Conservation (phyloP, 257 asterid genomes). For the Solanum pinnatisectum region DNA sequence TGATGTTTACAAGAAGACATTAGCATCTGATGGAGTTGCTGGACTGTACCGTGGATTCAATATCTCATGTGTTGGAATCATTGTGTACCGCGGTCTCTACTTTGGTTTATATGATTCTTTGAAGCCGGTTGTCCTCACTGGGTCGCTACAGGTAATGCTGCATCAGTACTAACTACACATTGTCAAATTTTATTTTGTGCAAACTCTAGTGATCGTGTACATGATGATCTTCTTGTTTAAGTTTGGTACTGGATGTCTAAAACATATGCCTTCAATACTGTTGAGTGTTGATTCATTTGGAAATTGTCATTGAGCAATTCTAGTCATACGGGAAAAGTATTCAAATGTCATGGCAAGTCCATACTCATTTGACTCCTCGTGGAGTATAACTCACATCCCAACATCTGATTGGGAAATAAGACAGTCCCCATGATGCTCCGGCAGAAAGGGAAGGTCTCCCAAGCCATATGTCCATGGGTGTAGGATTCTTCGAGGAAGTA, state of each 20-base stretch:
- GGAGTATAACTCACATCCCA: background rate
- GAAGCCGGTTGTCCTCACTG: constrained; percentile 34
- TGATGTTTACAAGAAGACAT: constrained; percentile 34
- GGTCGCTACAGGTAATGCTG: constrained; percentile 18
- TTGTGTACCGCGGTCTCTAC: constrained; percentile 42
- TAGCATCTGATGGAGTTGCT: constrained; percentile 31
- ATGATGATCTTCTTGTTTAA: background rate
- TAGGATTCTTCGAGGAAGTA: background rate
- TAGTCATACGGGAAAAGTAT: background rate
- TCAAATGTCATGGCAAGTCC: background rate
- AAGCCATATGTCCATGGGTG: background rate
- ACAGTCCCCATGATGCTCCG: background rate
- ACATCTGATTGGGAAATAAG: background rate
- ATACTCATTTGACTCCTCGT: background rate
- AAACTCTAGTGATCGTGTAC: background rate
- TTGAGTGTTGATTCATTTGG: background rate
- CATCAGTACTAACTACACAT: background rate
- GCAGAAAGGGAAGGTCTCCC: background rate
- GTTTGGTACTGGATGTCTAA: background rate
- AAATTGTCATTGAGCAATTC: background rate
- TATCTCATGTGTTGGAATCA: constrained; percentile 38
- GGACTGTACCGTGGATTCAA: constrained; percentile 43
- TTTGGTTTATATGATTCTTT: constrained; percentile 36
- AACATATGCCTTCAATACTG: background rate
- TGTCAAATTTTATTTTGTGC: background rate